Evolutionary conservation across 2,329 filamentous ascomycete genomes (phyloP).

Genomic region (Beauveria sp.): DNA sequence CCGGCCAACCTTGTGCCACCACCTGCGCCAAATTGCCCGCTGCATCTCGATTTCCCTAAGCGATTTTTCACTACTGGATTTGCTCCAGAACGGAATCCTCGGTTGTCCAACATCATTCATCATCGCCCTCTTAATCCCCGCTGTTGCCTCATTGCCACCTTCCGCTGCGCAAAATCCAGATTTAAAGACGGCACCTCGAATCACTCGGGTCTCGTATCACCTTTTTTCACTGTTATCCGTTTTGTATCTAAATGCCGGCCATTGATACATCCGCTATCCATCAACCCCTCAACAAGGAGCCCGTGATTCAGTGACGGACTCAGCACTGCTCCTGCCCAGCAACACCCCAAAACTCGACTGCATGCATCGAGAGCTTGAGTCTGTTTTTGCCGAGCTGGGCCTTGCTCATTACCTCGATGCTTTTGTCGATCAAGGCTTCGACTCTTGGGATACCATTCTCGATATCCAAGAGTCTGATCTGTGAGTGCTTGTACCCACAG

Average conservation of each 20-base stretch:
- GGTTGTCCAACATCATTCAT: background rate
- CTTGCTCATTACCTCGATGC: constrained; percentile 67
- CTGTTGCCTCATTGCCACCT: background rate
- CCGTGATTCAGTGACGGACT: background rate
- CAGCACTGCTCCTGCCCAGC: background rate
- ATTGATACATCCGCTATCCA: background rate
- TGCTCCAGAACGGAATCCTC: background rate
- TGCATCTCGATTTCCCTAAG: background rate
- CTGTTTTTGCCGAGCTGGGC: constrained; percentile 66
- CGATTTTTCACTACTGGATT: background rate
- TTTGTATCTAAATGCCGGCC: constrained; percentile 10
- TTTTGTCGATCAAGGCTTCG: constrained; percentile 74
- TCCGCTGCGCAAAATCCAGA: background rate
- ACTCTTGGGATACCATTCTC: constrained; percentile 75
- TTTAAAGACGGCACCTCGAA: background rate
- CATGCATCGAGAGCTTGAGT: constrained; percentile 52
- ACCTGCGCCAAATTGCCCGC: background rate
- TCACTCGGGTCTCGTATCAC: background rate
- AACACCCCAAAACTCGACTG: constrained; percentile 17
- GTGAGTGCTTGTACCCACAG: constrained; percentile 37
- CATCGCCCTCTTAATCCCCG: background rate
- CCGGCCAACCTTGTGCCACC: background rate
- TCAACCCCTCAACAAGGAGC: background rate
- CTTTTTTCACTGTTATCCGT: background rate
- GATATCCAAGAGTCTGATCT: constrained; percentile 81